A percentile compares a stretch with the other conserved stretches of the same genome.
phyloP scores from a whole-genome alignment of 2,329 filamentous ascomycete genomes.

The Alternaria tenuissima region DNA sequence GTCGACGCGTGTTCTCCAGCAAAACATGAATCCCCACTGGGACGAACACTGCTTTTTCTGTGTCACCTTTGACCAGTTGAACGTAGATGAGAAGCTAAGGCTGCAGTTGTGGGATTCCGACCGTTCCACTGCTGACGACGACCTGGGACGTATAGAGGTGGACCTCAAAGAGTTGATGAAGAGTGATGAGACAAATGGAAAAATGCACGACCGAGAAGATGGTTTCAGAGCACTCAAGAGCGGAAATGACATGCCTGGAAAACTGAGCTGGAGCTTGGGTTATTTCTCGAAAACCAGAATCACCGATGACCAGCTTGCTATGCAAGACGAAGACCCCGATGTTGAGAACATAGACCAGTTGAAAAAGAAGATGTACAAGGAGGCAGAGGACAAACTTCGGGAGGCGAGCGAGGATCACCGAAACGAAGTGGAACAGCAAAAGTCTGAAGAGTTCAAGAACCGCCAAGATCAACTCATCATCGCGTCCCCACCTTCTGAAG shows the following conservation, averaged over 20 bases:
- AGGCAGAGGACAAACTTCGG: slow-evolving; percentile 69
- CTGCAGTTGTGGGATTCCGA: slow-evolving; percentile 81
- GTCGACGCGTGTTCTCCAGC: slow-evolving; percentile 70
- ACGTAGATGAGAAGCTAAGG: slow-evolving; percentile 73
- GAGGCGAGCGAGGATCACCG: slow-evolving; percentile 69
- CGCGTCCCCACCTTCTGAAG: slow-evolving; percentile 69
- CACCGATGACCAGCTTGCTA: slow-evolving; percentile 66
- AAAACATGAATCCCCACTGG: slow-evolving; percentile 74
- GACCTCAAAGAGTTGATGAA: slow-evolving; percentile 72
- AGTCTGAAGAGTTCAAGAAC: slow-evolving; percentile 69
- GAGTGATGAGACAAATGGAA: slow-evolving; percentile 65
- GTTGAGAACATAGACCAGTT: slow-evolving; percentile 67
- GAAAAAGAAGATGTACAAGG: slow-evolving; percentile 62
- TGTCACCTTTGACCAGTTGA: slow-evolving; percentile 74
- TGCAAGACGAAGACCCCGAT: slow-evolving; percentile 67
- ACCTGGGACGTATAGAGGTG: slow-evolving; percentile 76
- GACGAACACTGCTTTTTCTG: slow-evolving; percentile 74
- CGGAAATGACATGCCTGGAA: slow-evolving; percentile 73
- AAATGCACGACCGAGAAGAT: slow-evolving; percentile 69
- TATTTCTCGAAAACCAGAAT: slow-evolving; percentile 75
- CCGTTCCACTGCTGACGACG: slow-evolving; percentile 75
- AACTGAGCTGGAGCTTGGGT: slow-evolving; percentile 73
- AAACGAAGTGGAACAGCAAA: slow-evolving; percentile 72
- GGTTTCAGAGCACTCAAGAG: slow-evolving; percentile 71
- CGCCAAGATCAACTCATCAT: slow-evolving; percentile 70